Base-by-base conservation (phyloP, 2,329 filamentous ascomycete genomes). In the Verticillium klebahnii region DNA sequence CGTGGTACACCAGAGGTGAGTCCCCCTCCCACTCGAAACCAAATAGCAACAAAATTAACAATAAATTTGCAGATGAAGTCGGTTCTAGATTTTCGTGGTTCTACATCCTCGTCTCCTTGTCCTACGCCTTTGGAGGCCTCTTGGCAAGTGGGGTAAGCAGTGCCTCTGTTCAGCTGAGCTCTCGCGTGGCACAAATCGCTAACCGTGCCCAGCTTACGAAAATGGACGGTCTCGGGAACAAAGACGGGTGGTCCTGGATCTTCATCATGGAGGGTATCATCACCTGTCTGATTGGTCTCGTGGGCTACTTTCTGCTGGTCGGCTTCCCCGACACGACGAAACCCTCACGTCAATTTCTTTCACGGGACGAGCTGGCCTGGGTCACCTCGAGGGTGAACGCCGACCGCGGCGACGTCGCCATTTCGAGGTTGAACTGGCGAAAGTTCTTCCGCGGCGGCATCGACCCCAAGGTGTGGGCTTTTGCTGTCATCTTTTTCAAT, bases 71-170 rank as follows among this genome's bases (percentile, higher is more conserved):
- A 80, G 89, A 85, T 67, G 88, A 92, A 73, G 80, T 91, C 19
- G 88, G 89, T 57, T 89, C 88, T 71, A 80, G 89, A 57, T 90
- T 89, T 69, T 86, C 87, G 0, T 72, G 83, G 29, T 92, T 92
- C 69, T 91, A 90, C 70, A 80, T 91, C 17, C 78, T 91, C 5
- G 88, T 89, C 39, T 88, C 83, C 64, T 78, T 89, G 5, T 86
- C 89, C 0, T 82, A 85, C 0, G 89, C 85, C 1, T 88, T 89
- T 66, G 79, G 86, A 0, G 88, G 89, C 61, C 87, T 92, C 56
- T 78, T 92, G 1, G 87, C 89, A 14, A 91, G 86, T 60, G 89
- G 89, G 5, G 45, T 52, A 52, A 23, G 34, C 19, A 11, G 2
- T 14, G 5, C 2, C n/a, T 19, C 5, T 52, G n/a, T 23, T 4